Base-by-base conservation (phyloP, 1,284 basidiomycete species). In the Chalciporus sp. region DNA sequence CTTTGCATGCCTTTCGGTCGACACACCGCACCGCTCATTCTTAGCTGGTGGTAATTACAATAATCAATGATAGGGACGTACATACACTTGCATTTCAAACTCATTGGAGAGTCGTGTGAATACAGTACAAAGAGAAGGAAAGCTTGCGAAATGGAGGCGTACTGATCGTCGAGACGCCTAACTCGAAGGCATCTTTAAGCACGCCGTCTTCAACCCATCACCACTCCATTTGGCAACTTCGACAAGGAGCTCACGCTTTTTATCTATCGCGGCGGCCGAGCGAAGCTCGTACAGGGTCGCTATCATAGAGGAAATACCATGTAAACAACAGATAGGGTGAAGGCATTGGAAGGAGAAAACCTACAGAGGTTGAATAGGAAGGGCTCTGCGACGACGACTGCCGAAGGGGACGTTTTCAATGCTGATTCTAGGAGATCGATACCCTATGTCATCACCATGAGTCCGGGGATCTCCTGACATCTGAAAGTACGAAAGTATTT, bases 221-320 rank as follows among this genome's bases (percentile, higher is more conserved):
- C 90, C 90, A 53, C 86, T 86, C 88, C 88, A 92, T 65, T 86
- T 86, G 10, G 89, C 85, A 0, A 90, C 88, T 57, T 90, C 84
- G 23, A 89, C 62, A 37, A 92, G 73, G 28, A 92, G 73, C 20
- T 83, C 80, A 42, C 83, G 82, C 66, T 92, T 92, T 70, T 85
- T 88, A 55, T 88, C 84, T 44, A 81, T 76, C 2, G 87, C 84
- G 1, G 81, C 80, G 1, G 81, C 76, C 1, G 89, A 88, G 20
- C 84, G 84, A 40, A 92, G 78, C 63, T 92, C 90, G 61, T 92
- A 92, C 27, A 92, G 69, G 1, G 90, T 92, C 3, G 90, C 90
- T 91, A 19, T 17, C 39, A 11, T 40, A 11, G 45, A 43, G 42
- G 46, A 33, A 39, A 52, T 33, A 47, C 45, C 42, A 55, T 12